Base-by-base conservation (phyloP, 108 stramenopile species). In the Aurantiochytrium sp. region DNA sequence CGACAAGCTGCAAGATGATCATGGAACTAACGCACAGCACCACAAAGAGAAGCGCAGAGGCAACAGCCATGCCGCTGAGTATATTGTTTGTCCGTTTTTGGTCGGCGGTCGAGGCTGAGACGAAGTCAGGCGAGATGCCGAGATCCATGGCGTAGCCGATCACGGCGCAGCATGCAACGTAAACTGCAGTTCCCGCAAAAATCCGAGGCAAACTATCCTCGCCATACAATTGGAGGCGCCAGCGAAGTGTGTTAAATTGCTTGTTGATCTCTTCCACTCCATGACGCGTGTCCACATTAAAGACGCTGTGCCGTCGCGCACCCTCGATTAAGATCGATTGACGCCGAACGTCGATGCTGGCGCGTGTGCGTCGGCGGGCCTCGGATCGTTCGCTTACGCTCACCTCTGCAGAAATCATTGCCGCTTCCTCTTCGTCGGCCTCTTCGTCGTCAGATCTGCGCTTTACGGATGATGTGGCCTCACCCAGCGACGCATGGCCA, bases 1-100 rank as follows among this genome's bases (percentile, higher is more conserved):
- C 45, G 51, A 83, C 76, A 83, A 83, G 76, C 76, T 83, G 76
- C 76, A 83, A 83, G 76, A 83, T 83, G 51, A 83, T 83, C 76
- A 83, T 83, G 6, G 76, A 83, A 23, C 49, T 83, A 2, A 83
- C 76, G 23, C 76, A 83, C 1, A 83, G 51, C 45, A 83, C 49
- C 6, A 83, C 76, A 1, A 53, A 83, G 45, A 83, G 49, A 6
- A 83, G 51, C 10, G 49, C 51, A 6, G 76, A 53, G 6, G 51
- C 51, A 4, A 83, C 76, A 21, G 76, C 76, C 6, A 83, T 8
- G 6, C 76, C 76, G 28, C 76, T 53, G 51, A 83, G 19, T 6
- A 35, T 69, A 6, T 23, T 23, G 42, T 69, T 35, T 35, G 35
- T 35, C 0, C 35, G 35, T 35, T 35, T 0, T 35, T 35, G 35